Evolutionary conservation across 1,139 yeast species (phyloP).

Genomic region (Sugiyamaella neomexicana): DNA sequence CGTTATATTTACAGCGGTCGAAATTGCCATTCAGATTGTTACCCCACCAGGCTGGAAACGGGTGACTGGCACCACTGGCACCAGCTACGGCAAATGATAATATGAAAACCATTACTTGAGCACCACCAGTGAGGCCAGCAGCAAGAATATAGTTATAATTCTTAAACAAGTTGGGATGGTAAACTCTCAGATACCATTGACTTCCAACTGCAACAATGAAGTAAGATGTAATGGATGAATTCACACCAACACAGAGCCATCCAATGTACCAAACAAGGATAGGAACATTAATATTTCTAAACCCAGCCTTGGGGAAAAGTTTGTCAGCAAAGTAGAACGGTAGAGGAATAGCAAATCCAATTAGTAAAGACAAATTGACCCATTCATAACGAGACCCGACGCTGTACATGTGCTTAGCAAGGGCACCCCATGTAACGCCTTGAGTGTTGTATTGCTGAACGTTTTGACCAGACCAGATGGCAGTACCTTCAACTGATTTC

Average conservation of each 20-base stretch:
- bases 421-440: constrained; percentile 39
- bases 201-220: constrained; percentile 36
- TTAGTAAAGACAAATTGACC: constrained; percentile 34
- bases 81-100: constrained; percentile 31
- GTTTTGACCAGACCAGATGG: constrained; percentile 40
- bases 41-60: constrained; percentile 31
- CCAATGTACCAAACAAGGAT: constrained; percentile 35
- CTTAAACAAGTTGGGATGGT: constrained; percentile 32
- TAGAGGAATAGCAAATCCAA: constrained; percentile 34
- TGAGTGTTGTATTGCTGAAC: constrained; percentile 40
- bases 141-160: constrained; percentile 51
- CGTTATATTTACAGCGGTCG: constrained; percentile 23
- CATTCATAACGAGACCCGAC: constrained; percentile 35
- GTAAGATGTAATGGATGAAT: constrained; percentile 35
- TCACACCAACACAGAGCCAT: constrained; percentile 40
- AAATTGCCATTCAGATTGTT: constrained; percentile 23
- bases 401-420: constrained; percentile 37
- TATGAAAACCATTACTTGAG: constrained; percentile 30
- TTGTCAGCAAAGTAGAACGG: constrained; percentile 35
- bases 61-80: constrained; percentile 26
- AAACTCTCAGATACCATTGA: constrained; percentile 32
- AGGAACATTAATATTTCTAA: constrained; percentile 33
- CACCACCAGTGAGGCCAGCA: constrained; percentile 51
- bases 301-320: constrained; percentile 34
- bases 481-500: constrained; percentile 36